These are phyloP conservation scores for Lactarius tabidus DNA, from an alignment of 768 basidiomycete genomes.

Conservation along the genomic window DNA sequence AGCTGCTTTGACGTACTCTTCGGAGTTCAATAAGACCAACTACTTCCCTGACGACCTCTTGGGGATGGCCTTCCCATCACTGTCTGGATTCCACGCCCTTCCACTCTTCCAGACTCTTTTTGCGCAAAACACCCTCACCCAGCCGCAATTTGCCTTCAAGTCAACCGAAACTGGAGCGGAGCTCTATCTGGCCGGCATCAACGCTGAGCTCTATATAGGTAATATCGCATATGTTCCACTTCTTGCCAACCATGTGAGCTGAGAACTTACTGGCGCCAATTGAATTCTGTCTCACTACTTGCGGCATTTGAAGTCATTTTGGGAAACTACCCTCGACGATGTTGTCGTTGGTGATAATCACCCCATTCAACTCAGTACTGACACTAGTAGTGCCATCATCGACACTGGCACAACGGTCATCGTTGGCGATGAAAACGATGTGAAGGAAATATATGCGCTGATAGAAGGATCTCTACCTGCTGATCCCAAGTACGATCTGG, in stretches of 20 bases:
- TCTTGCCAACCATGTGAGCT: neutral
- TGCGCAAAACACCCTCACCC: neutral
- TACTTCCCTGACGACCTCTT: slow-evolving; percentile 2
- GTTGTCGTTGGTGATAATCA: neutral
- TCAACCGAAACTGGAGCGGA: slow-evolving; percentile 1
- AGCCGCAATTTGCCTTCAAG: slow-evolving; percentile 1
- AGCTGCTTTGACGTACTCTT: neutral
- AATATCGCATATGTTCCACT: slow-evolving; percentile 8
- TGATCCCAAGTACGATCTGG: neutral
- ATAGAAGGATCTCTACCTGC: slow-evolving; percentile 23
- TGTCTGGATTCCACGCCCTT: neutral
- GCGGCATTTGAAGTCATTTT: slow-evolving; percentile 11
- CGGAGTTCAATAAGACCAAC: neutral
- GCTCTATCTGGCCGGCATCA: slow-evolving; percentile 15
- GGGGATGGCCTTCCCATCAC: neutral
- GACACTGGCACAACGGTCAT: slow-evolving; percentile 28
- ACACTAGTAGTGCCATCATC: slow-evolving; percentile 25
- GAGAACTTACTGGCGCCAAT: neutral
- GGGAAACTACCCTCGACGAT: slow-evolving; percentile 20
- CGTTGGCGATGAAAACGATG: slow-evolving; percentile 16
- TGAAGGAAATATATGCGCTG: slow-evolving; percentile 16
- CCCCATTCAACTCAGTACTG: too few relatives aligned
- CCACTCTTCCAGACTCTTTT: slow-evolving; percentile 7
- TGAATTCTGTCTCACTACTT: neutral
- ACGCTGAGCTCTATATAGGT: neutral